Percentiles rank a stretch among this genome's conserved stretches.
Conservation (phyloP, 495 filamentous ascomycete species). For the Aspergillus saccharolyticus region DNA sequence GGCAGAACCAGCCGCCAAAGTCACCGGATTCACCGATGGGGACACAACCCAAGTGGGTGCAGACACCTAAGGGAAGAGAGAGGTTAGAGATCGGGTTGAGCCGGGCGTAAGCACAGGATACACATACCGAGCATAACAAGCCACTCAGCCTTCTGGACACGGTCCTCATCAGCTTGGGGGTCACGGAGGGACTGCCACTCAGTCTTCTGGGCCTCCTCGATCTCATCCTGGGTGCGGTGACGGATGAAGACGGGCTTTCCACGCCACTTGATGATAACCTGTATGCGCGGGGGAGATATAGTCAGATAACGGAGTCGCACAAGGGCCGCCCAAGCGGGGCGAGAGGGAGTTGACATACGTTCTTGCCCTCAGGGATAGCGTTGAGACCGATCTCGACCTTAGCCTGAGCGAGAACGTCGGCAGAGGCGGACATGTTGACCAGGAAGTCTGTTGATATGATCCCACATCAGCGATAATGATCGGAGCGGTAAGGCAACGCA, state of each 20-base stretch:
- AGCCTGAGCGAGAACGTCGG: conserved; percentile 96
- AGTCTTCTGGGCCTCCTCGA: conserved; percentile 74
- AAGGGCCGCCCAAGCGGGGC: background rate
- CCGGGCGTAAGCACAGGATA: background rate
- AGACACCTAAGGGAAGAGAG: conserved; percentile 61
- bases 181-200: conserved; percentile 79
- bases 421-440: conserved; percentile 99
- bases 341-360: conserved; percentile 56
- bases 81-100: conserved; percentile 11
- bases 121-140: conserved; percentile 91
- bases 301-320: conserved; percentile 11
- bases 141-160: conserved; percentile 98
- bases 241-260: conserved; percentile 99
- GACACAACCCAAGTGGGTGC: conserved; percentile 98
- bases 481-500: background rate
- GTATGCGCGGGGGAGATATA: conserved; percentile 10
- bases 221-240: conserved; percentile 86
- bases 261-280: conserved; percentile 99
- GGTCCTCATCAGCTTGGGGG: conserved; percentile 83
- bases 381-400: conserved; percentile 96
- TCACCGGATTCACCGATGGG: conserved; percentile 98
- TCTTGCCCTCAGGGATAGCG: conserved; percentile 97
- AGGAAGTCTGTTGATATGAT: conserved; percentile 73
- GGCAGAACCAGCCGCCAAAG: conserved; percentile 99
- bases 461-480: conserved; percentile 19